Conservation (phyloP, 75 land plant species). For the Pinus tabuliformis region DNA sequence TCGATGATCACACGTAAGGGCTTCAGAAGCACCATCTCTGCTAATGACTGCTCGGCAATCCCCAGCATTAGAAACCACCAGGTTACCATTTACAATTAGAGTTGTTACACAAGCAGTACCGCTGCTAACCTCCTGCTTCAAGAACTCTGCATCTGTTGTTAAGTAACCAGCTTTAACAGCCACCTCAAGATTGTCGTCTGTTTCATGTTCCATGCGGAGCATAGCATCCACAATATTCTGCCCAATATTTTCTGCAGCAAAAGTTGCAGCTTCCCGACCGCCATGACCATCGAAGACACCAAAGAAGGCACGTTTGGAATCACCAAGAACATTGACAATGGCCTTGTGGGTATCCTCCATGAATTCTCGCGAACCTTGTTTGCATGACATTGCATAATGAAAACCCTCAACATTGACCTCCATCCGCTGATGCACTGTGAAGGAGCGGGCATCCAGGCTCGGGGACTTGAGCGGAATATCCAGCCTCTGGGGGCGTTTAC, state of each 20-base stretch:
- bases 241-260: slow-evolving; percentile 41
- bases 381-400: slow-evolving; percentile 44
- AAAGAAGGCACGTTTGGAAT: slow-evolving; percentile 43
- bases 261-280: slow-evolving; percentile 43
- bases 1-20: no score
- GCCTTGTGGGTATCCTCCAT: slow-evolving; percentile 62
- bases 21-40: no score
- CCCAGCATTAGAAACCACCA: no score
- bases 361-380: slow-evolving; percentile 55
- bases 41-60: no score
- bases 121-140: slow-evolving; percentile 39
- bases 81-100: no score
- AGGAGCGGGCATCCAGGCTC: no score
- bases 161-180: slow-evolving; percentile 38
- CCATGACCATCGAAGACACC: slow-evolving; percentile 73
- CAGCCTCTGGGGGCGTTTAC: slow-evolving; percentile 66
- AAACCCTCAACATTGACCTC: slow-evolving; percentile 26
- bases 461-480: no score
- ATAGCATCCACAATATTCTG: slow-evolving; percentile 33
- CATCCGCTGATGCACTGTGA: not conserved
- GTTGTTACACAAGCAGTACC: slow-evolving; percentile 64
- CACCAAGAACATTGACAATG: slow-evolving; percentile 31
- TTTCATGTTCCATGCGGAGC: slow-evolving; percentile 2
- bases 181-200: not conserved
- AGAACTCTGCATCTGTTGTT: slow-evolving; percentile 48